A percentile compares a stretch with the other conserved stretches of the same genome.
These are phyloP conservation scores for Fusarium globosum DNA, from an alignment of 2,329 filamentous ascomycete genomes.

Conservation along the genomic window DNA sequence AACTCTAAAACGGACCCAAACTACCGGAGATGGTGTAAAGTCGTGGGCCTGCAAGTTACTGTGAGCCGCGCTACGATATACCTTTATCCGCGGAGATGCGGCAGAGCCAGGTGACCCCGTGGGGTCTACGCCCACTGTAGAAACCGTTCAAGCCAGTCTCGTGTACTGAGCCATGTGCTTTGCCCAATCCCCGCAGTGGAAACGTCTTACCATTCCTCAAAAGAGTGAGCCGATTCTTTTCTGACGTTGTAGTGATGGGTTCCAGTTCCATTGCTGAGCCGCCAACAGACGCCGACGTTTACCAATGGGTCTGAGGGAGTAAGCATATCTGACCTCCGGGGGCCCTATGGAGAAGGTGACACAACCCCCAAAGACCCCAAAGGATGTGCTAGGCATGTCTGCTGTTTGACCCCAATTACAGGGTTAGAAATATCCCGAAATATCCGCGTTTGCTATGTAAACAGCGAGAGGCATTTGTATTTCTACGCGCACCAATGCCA, in stretches of 20 bases:
- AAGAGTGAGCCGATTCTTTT: slow-evolving; percentile 17
- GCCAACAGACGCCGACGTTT: not conserved
- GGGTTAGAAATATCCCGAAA: not conserved
- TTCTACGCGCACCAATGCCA: not conserved
- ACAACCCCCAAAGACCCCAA: not conserved
- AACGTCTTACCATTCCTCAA: not conserved
- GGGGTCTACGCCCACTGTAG: slow-evolving; percentile 8
- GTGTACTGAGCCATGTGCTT: not conserved
- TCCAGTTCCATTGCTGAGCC: slow-evolving; percentile 18
- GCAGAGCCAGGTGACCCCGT: slow-evolving; percentile 23
- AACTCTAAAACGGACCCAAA: slow-evolving; percentile 11
- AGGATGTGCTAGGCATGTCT: not conserved
- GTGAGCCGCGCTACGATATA: slow-evolving; percentile 18
- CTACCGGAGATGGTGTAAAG: not conserved
- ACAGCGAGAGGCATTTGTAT: not conserved
- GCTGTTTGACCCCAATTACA: not conserved
- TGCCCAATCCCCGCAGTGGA: not conserved
- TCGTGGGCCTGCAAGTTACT: slow-evolving; percentile 6
- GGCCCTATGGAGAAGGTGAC: not conserved
- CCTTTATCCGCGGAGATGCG: slow-evolving; percentile 29
- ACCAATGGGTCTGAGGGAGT: not conserved
- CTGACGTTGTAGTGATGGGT: not conserved
- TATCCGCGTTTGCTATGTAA: not conserved
- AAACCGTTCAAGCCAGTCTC: slow-evolving; percentile 5
- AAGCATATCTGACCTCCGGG: not conserved